Evolutionary conservation across 176 grass and related monocot species (phyloP), one percentile per base, ranked within the genome.

Genomic region (Avena sativa): DNA sequence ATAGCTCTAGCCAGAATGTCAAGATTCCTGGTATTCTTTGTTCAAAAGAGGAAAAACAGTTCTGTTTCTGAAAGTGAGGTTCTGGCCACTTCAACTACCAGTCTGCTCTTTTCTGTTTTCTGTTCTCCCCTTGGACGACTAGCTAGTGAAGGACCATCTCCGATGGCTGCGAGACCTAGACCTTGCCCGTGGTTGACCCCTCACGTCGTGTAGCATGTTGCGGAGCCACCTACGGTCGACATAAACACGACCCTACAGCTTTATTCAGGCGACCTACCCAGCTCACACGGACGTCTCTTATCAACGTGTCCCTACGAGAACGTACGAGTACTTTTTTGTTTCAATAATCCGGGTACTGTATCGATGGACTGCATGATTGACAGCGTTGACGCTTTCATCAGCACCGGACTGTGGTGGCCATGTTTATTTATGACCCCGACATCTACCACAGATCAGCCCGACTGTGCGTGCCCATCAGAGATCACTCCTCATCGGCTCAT

Each of bases 101-200:
- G 17, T 60, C 58, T 89, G 52, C 50, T 34, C 12, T 48, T 38
- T 74, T 30, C 63, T 47, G 59, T 20, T 80, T 60, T 32, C 9
- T 55, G 57, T 58, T 48, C 46, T 48, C 25, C 25, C 21, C 43
- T 74, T 66, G 52, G 12, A 8, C 73, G 12, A 8, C 73, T 13
- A 75, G 70, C 73, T 9, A 75, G 70, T 87, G 86, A 72, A 81
- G 78, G 66, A 23, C 67, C 85, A 49, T 59, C 19, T 2, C 59
- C 48, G 10, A 17, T 49, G 36, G 48, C 25, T 36, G 79, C 58
- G 79, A 51, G 79, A 80, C 43, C 32, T 10, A 3, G 38, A 44
- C 57, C 53, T 3, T 40, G 34, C 77, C 53, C 6, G 58, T 63
- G 19, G 79, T 66, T 56, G 68, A 74, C 82, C 21, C 13, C 82